phyloP scores from a whole-genome alignment of 139 green algal genomes.

The Chlamydomonas sphaeroides region DNA sequence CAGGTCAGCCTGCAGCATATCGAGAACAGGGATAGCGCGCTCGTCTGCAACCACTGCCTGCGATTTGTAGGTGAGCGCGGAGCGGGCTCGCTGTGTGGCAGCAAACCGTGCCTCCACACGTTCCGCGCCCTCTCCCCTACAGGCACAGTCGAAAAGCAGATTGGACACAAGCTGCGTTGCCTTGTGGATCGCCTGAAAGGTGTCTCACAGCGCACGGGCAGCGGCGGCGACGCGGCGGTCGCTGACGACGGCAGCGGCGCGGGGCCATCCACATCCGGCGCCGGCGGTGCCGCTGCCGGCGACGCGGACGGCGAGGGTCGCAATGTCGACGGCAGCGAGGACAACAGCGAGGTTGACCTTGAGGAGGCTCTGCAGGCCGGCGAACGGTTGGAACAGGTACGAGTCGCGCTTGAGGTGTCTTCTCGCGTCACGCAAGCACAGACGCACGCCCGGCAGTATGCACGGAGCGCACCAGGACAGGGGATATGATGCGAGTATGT shows the following conservation, averaged over 20 bases:
- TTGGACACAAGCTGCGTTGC: conserved; percentile 51
- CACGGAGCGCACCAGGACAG: too few relatives aligned
- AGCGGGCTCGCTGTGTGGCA: too few relatives aligned
- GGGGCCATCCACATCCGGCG: background rate
- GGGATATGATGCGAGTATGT: conserved; percentile 36
- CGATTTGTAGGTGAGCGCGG: conserved; percentile 51
- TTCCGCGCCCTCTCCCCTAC: background rate
- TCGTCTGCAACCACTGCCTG: conserved; percentile 69
- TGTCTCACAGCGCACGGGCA: too few relatives aligned
- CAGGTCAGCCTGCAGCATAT: conserved; percentile 53
- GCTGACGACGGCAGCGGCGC: background rate
- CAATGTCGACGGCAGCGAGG: background rate
- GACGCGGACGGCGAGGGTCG: background rate
- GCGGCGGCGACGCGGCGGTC: too few relatives aligned
- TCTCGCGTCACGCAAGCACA: too few relatives aligned
- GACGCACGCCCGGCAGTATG: background rate
- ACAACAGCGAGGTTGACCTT: conserved; percentile 43
- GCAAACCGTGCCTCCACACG: too few relatives aligned
- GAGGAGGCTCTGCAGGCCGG: conserved; percentile 26
- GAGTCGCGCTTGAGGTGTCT: too few relatives aligned
- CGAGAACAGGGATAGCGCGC: conserved; percentile 44
- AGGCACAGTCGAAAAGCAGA: conserved; percentile 64
- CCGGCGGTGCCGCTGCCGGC: background rate
- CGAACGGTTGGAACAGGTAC: conserved; percentile 23
- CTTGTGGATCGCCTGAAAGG: conserved; percentile 38